phyloP scores from a whole-genome alignment of 768 basidiomycete species.

The Sarcodon aspratus region DNA sequence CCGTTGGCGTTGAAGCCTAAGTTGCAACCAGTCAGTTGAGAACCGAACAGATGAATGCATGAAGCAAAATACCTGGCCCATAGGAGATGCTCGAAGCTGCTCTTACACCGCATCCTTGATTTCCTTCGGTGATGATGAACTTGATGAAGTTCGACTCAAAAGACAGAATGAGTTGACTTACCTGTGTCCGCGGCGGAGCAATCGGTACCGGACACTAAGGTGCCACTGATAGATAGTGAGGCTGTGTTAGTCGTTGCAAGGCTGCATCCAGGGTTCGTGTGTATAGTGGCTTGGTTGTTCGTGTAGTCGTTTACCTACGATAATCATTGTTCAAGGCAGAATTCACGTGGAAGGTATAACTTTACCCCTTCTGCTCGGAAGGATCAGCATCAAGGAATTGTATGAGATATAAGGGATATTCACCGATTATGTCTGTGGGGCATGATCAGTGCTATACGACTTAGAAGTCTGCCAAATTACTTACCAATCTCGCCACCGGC shows the following conservation, averaged over 20 bases:
- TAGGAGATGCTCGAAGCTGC: constrained; percentile 51
- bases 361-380: no score
- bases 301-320: constrained; percentile 81
- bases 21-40: no score
- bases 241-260: constrained; percentile 37
- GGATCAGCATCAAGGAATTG: no score
- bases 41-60: no score
- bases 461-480: no score
- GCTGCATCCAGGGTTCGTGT: constrained; percentile 63
- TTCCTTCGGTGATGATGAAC: constrained; percentile 12
- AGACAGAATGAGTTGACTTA: no score
- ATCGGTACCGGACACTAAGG: constrained; percentile 57
- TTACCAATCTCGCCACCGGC: constrained; percentile 67
- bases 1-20: constrained; percentile 63
- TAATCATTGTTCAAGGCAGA: constrained; percentile 15
- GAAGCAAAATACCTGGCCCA: constrained; percentile 32
- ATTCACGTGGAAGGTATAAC: no score
- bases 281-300: constrained; percentile 73
- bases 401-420: no score
- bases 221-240: constrained; percentile 46
- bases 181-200: constrained; percentile 60
- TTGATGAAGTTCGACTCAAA: no score
- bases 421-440: no score
- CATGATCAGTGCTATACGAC: no score
- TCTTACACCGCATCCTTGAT: constrained; percentile 76